Percentiles rank a stretch among this genome's conserved stretches.
Evolutionary conservation across 225 moss, liverwort and hornwort species (phyloP).

Genomic region (Physcomitrium patens): DNA sequence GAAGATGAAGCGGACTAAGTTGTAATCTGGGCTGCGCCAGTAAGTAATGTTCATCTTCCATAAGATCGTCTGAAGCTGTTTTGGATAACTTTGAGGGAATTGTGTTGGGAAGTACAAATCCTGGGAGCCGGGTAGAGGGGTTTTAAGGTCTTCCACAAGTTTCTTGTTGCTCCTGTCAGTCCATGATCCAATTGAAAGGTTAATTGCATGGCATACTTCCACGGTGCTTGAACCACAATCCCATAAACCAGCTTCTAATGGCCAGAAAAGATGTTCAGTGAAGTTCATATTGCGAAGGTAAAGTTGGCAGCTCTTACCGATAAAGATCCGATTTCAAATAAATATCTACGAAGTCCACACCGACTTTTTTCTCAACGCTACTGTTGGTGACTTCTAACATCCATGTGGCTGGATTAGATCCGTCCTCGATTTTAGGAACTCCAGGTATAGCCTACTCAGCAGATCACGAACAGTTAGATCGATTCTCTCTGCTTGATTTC

Average conservation of each 20-base stretch:
- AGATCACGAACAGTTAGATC: background rate
- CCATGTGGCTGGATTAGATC: slow-evolving; percentile 62
- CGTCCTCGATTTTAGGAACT: slow-evolving; percentile 46
- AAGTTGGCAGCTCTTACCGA: slow-evolving; percentile 29
- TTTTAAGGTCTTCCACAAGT: slow-evolving; percentile 41
- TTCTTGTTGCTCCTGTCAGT: slow-evolving; percentile 42
- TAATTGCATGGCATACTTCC: background rate
- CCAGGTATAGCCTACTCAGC: slow-evolving; percentile 39
- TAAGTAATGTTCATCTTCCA: slow-evolving; percentile 60
- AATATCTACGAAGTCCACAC: slow-evolving; percentile 49
- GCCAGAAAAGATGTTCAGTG: background rate
- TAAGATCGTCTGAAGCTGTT: slow-evolving; percentile 45
- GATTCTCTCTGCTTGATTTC: background rate
- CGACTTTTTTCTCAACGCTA: slow-evolving; percentile 34
- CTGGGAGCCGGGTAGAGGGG: slow-evolving; percentile 31
- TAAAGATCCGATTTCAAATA: slow-evolving; percentile 46
- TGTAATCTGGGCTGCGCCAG: slow-evolving; percentile 64
- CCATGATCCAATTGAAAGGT: background rate
- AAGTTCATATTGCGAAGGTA: background rate
- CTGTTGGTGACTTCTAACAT: slow-evolving; percentile 48
- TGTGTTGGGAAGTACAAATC: slow-evolving; percentile 50
- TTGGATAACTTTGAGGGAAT: slow-evolving; percentile 33
- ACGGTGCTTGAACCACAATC: background rate
- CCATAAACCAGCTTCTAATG: background rate
- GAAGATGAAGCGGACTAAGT: slow-evolving; percentile 50